These are phyloP conservation scores for Sonneratia caseolaris DNA, from an alignment of 345 rosid species.

Conservation along the genomic window DNA sequence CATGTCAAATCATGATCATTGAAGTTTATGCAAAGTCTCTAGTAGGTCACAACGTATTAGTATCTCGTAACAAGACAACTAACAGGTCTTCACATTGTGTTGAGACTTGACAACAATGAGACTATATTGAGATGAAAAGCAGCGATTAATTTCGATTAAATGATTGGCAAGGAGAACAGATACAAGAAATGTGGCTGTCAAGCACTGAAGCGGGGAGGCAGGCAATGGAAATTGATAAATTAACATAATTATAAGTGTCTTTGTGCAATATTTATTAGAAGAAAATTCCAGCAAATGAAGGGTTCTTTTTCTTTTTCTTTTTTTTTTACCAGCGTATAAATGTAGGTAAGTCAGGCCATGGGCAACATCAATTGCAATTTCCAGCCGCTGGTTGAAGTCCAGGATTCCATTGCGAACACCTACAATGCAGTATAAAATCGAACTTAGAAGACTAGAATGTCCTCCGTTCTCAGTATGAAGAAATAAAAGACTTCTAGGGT, in stretches of 20 bases:
- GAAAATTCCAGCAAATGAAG: neutral
- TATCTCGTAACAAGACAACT: neutral
- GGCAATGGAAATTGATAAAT: neutral
- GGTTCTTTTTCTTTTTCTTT: too few species aligned
- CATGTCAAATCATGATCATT: neutral
- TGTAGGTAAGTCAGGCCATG: conserved; percentile 95
- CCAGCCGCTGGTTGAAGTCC: conserved; percentile 87
- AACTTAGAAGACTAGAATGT: neutral
- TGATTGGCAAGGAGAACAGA: neutral
- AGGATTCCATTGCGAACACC: conserved; percentile 59
- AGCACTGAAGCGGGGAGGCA: neutral
- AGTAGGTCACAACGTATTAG: neutral
- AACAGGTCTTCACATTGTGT: neutral
- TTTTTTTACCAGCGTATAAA: conserved; percentile 59
- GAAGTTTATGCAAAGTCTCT: neutral
- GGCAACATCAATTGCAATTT: conserved; percentile 83
- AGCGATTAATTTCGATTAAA: neutral
- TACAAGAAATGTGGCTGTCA: neutral
- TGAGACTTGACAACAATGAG: neutral
- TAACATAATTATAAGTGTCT: neutral
- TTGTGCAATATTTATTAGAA: neutral
- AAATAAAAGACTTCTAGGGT: neutral
- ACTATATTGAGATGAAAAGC: neutral
- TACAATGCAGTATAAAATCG: conserved; percentile 13
- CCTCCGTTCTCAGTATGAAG: neutral